Evolutionary conservation across 257 asterid species (phyloP).

Genomic region (Eustoma russellianum): DNA sequence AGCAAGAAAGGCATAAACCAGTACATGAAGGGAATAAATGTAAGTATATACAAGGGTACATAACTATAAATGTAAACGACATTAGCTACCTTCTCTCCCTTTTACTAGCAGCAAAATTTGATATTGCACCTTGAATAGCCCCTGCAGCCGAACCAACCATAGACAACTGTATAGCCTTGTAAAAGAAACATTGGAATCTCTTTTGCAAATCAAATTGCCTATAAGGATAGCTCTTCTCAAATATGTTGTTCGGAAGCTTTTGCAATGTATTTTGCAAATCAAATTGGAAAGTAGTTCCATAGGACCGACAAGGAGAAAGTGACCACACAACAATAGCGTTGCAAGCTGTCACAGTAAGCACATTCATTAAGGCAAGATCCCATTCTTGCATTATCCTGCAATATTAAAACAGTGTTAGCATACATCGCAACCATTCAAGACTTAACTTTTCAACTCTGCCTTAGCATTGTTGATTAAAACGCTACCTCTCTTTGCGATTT

Average conservation of each 20-base stretch:
- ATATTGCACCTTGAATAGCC: conserved; percentile 79
- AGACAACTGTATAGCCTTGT: conserved; percentile 84
- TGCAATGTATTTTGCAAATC: conserved; percentile 96
- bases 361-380: conserved; percentile 97
- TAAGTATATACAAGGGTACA: no score
- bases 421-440: no score
- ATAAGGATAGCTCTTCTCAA: conserved; percentile 79
- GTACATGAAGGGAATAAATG: neutral
- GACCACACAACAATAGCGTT: conserved; percentile 90
- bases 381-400: conserved; percentile 93
- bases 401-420: neutral
- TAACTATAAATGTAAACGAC: neutral
- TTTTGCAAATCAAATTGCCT: conserved; percentile 88
- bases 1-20: conserved; percentile 5
- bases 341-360: conserved; percentile 84
- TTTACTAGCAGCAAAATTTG: conserved; percentile 69
- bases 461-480: conserved; percentile 12
- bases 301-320: conserved; percentile 96
- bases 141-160: conserved; percentile 95
- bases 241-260: conserved; percentile 92
- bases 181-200: conserved; percentile 79
- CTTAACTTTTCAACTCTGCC: neutral
- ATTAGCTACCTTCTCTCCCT: conserved; percentile 74
- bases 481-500: conserved; percentile 88
- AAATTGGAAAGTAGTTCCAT: conserved; percentile 85